Evolutionary conservation across 2,329 filamentous ascomycete genomes (phyloP).

Genomic region (Cladobotryum protrusum): DNA sequence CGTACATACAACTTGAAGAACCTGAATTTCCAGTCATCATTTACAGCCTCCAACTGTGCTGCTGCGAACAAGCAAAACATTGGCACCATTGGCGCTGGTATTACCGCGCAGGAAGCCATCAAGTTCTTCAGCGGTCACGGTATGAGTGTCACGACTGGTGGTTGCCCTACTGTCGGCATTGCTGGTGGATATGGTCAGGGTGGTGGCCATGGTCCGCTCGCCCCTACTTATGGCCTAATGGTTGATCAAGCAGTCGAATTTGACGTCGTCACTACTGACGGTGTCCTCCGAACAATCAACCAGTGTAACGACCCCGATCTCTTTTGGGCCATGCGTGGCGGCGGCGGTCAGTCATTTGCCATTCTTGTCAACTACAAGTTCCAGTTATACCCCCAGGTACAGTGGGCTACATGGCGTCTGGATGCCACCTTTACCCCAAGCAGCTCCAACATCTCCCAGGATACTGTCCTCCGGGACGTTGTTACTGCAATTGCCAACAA

Average conservation of each 20-base stretch:
- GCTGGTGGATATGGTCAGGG: slow-evolving; percentile 57
- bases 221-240: slow-evolving; percentile 49
- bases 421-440: slow-evolving; percentile 42
- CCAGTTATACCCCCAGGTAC: slow-evolving; percentile 36
- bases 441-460: slow-evolving; percentile 20
- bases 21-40: slow-evolving; percentile 26
- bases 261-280: slow-evolving; percentile 43
- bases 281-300: slow-evolving; percentile 38
- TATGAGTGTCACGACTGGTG: slow-evolving; percentile 46
- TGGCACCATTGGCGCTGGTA: slow-evolving; percentile 39
- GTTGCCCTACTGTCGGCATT: slow-evolving; percentile 49
- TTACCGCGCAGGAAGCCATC: slow-evolving; percentile 42
- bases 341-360: slow-evolving; percentile 43
- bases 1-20: slow-evolving; percentile 35
- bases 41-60: slow-evolving; percentile 23
- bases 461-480: slow-evolving; percentile 37
- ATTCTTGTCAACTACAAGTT: slow-evolving; percentile 39
- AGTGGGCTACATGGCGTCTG: slow-evolving; percentile 47
- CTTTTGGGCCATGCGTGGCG: slow-evolving; percentile 53
- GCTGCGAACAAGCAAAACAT: slow-evolving; percentile 1
- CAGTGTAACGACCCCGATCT: slow-evolving; percentile 42
- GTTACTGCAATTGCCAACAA: neutral
- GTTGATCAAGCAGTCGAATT: slow-evolving; percentile 54
- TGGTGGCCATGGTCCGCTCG: slow-evolving; percentile 51
- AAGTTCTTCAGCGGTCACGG: slow-evolving; percentile 38